Evolutionary conservation across 768 basidiomycete species (phyloP), one percentile per base, ranked within the genome.

Genomic region (Phylloporus sp.): DNA sequence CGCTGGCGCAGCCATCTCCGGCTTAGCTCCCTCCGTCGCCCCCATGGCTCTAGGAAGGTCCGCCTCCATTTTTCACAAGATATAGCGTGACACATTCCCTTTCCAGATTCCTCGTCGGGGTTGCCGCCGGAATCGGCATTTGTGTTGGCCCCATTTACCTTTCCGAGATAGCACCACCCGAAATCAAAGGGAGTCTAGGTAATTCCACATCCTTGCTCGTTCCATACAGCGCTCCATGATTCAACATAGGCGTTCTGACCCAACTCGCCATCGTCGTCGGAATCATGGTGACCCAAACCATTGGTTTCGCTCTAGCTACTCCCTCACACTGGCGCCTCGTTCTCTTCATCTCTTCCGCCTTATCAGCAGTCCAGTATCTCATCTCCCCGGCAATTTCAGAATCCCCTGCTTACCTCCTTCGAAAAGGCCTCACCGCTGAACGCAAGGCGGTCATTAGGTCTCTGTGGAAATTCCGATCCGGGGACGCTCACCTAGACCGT

Each of bases 111-210:
- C 57, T 87, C 26, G 77, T 82, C 9, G 85, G 89, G n/a, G 55
- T 84, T 15, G 82, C 80, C 23, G 79, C 85, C 33, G 86, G 88
- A 32, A 59, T 88, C 45, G 84, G 84, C 28, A 64, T 90, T 7
- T 87, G 86, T 54, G 79, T 90, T n/a, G 79, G 80, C 4, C 93
- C 93, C 9, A 76, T 93, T 28, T 93, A 81, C 66, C 72, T 95
- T n/a, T 75, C 86, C 5, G 90, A 93, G 64, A 83, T 95, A 11
- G 81, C 90, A 0, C 93, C 92, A 0, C 67, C 79, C 3, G 75
- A 76, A 37, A 85, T 91, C 46, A 83, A 79, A 54, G 87, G 86
- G 17, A 84, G 71, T 45, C 71, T 92, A 51, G 90, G 89, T 81
- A 50, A 21, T 76, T 62, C 5, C 15, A 0, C 4, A 37, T n/a